phyloP scores from a whole-genome alignment of 1,284 basidiomycete genomes.

The Naganishia sp. region DNA sequence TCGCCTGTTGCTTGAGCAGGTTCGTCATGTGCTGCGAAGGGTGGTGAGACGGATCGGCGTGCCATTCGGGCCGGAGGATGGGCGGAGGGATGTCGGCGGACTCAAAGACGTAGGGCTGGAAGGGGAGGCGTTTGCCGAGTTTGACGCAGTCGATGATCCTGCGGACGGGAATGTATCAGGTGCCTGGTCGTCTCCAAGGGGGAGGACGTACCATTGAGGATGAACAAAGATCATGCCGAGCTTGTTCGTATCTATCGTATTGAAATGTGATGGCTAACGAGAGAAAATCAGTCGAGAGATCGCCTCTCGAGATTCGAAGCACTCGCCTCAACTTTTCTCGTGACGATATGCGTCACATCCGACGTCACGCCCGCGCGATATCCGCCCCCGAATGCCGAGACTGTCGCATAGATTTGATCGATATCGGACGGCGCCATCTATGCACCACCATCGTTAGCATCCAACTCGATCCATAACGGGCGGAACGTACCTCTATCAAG shows the following conservation, averaged over 20 bases:
- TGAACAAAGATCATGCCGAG: constrained; percentile 27
- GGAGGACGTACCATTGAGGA: constrained; percentile 22
- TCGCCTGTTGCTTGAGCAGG: constrained; percentile 18
- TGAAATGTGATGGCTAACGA: constrained; percentile 60
- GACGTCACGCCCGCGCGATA: constrained; percentile 71
- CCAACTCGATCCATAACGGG: too few species aligned
- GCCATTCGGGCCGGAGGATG: constrained; percentile 19
- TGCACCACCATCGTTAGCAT: too few species aligned
- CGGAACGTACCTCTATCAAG: constrained; percentile 61
- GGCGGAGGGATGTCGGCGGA: constrained; percentile 20
- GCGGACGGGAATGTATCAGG: not conserved
- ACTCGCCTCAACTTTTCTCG: constrained; percentile 47
- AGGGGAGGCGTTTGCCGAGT: constrained; percentile 28
- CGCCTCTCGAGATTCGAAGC: constrained; percentile 57
- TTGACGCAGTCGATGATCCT: constrained; percentile 32
- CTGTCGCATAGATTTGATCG: constrained; percentile 71
- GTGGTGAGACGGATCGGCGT: constrained; percentile 9
- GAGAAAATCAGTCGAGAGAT: constrained; percentile 71
- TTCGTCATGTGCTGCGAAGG: constrained; percentile 21
- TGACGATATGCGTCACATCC: constrained; percentile 84
- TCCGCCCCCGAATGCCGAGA: constrained; percentile 76
- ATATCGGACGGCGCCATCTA: constrained; percentile 65
- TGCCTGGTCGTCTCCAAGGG: too few species aligned
- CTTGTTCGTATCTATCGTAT: constrained; percentile 11
- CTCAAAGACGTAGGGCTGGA: constrained; percentile 29